These are phyloP conservation scores for Musa acuminata DNA, from an alignment of 176 grass and related monocot species.

Conservation along the genomic window DNA sequence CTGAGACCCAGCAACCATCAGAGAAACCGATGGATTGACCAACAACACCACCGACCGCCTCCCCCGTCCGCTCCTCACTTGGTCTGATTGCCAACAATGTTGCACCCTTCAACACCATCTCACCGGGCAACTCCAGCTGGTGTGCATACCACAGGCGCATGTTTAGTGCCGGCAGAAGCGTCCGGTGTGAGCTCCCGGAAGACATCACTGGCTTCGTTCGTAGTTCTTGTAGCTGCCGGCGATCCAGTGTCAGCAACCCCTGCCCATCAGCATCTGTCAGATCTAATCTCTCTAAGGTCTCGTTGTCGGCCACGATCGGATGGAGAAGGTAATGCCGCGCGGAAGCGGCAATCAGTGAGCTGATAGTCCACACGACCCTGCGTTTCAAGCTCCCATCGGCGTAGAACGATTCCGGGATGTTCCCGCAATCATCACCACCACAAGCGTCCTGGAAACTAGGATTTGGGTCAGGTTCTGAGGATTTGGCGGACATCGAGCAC, in stretches of 20 bases:
- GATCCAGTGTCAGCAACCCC: slow-evolving; percentile 12
- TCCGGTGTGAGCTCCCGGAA: slow-evolving; percentile 10
- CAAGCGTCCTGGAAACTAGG: not conserved
- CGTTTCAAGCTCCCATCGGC: slow-evolving; percentile 14
- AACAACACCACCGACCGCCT: not conserved
- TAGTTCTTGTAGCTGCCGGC: slow-evolving; percentile 16
- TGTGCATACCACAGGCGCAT: slow-evolving; percentile 19
- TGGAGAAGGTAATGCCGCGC: slow-evolving; percentile 23
- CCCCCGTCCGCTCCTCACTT: not conserved
- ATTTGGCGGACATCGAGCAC: not conserved
- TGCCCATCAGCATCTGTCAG: slow-evolving; percentile 25
- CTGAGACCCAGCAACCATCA: not conserved
- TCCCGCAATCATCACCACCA: slow-evolving; percentile 10
- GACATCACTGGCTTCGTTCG: slow-evolving; percentile 6
- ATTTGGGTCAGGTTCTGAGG: not conserved
- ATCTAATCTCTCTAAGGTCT: slow-evolving; percentile 6
- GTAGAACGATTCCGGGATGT: slow-evolving; percentile 21
- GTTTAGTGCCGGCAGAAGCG: slow-evolving; percentile 16
- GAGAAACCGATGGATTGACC: not conserved
- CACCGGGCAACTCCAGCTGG: slow-evolving; percentile 17
- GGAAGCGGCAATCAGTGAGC: slow-evolving; percentile 26
- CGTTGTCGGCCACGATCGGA: slow-evolving; percentile 11
- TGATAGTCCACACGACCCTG: slow-evolving; percentile 26
- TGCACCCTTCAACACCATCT: slow-evolving; percentile 18
- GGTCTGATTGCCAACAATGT: slow-evolving; percentile 22